Base-by-base conservation (phyloP, 2,329 filamentous ascomycete genomes). In the Akanthomyces dipterigenus region DNA sequence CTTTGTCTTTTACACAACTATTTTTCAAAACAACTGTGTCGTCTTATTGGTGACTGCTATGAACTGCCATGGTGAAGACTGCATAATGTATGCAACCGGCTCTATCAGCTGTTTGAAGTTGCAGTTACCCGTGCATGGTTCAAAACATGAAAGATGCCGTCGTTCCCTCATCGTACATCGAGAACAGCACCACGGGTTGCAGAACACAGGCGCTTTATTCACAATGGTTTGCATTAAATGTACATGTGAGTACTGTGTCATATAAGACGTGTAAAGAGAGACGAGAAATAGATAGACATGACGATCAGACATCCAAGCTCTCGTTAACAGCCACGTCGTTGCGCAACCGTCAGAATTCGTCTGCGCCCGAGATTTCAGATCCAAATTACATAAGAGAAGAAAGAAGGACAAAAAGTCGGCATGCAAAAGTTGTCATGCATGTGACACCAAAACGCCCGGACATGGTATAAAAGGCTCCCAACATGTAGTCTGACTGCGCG, bases 1-100 rank as follows among this genome's bases (percentile, higher is more conserved):
- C 31, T 62, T 62, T 62, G 55, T 62, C 31, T 55, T 62, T 62
- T 1, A 48, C 5, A 34, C 8, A 55, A 49, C 49, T 36, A 56
- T 50, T 62, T 49, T 50, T 46, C 49, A 20, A 42, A 59, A 42
- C 20, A 14, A 26, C 16, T 7, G 22, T 16, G 36, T 20, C 36
- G 2, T 28, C 22, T 46, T 42, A 34, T 54, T n/a, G 3, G 50
- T 54, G 50, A 54, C 36, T 54, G 50, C 38, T 11, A n/a, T 38
- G 11, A 6, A 34, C 4, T 11, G 31, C 6, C n/a, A 22, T n/a
- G 24, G n/a, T 9, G 1, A 48, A 24, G 14, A 8, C 31, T 34
- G 31, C 31, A 9, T 34, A 34, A 34, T 9, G 31, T 9, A 34
- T 9, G 31, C 31, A 11, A 9, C 31, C 31, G 31, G 8, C 31